Evolutionary conservation across 2,329 filamentous ascomycete genomes (phyloP), one percentile per base, ranked within the genome.

Genomic region (Falciphora oryzae): DNA sequence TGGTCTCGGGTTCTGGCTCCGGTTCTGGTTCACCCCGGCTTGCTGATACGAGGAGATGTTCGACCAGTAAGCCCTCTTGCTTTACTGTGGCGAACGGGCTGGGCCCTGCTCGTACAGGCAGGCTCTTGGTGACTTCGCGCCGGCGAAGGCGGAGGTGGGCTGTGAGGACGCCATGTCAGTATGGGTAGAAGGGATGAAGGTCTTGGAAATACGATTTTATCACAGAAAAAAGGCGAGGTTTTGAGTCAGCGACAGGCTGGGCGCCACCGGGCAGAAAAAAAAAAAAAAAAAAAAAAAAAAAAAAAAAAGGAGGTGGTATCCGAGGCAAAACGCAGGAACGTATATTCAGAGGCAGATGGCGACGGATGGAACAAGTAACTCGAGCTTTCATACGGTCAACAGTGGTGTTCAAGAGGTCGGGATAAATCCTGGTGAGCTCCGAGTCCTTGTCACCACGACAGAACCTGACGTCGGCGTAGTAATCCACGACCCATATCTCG

Each of bases 401-500:
- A 29, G 61, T 69, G 60, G 58, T 60, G 63, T 71, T 67, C 65
- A 71, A 70, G 5, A 70, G 63, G 61, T 69, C 57, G 18, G 70
- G 69, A 44, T 67, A 70, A 3, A 28, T 61, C 31, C 62, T 31
- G 38, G 69, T 28, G 14, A 71, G 65, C 14, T 63, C 66, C 27
- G 65, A 64, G 16, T 65, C 35, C 31, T 61, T 57, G 59, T 68
- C 65, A 68, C 68, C 65, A 1, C 59, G 31, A 35, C 68, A 65
- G 25, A 66, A 66, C 31, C 64, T 63, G 64, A 62, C 68, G 65
- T 60, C 28, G 58, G 10, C 14, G n/a, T 31, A 60, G 18, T 60
- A 60, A 18, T 35, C 31, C 2, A 13, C 31, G 22, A 31, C 31
- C 58, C 58, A 60, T 35, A 22, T 35, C 31, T 35, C 28, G 22